Evolutionary conservation across 1,284 basidiomycete species (phyloP).

Genomic region (Sporisorium iseilematis-ciliati): DNA sequence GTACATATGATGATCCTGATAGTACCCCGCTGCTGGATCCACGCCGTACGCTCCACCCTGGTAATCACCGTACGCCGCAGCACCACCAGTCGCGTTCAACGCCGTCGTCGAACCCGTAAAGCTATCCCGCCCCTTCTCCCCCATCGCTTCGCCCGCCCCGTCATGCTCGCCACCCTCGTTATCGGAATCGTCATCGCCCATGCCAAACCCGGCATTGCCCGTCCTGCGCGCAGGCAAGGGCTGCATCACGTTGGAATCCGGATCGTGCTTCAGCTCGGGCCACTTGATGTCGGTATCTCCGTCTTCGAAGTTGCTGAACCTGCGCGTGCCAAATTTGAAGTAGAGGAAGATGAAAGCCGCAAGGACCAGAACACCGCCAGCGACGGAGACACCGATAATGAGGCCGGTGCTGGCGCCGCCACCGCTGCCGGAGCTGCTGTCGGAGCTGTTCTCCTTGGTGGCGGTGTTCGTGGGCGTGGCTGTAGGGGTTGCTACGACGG

Average conservation of each 20-base stretch:
- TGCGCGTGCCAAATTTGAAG: constrained; percentile 61
- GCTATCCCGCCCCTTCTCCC: constrained; percentile 48
- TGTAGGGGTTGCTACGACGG: constrained; percentile 25
- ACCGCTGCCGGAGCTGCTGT: constrained; percentile 14
- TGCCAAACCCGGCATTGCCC: constrained; percentile 67
- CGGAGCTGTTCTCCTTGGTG: constrained; percentile 6
- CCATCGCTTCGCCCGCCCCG: constrained; percentile 2
- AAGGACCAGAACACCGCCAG: constrained; percentile 62
- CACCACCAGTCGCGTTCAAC: constrained; percentile 24
- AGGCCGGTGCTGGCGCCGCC: constrained; percentile 49
- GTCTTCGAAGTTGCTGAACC: constrained; percentile 54
- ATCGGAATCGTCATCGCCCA: constrained; percentile 66
- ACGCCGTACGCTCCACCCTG: constrained; percentile 30
- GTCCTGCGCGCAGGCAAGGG: constrained; percentile 65
- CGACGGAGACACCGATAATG: constrained; percentile 65
- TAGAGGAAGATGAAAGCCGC: constrained; percentile 59
- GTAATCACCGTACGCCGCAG: constrained; percentile 33
- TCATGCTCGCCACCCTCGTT: constrained; percentile 42
- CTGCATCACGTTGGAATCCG: constrained; percentile 58
- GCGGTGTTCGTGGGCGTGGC: constrained; percentile 14
- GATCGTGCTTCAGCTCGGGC: constrained; percentile 67
- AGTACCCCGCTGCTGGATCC: constrained; percentile 28
- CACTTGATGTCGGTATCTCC: constrained; percentile 66
- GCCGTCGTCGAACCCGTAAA: constrained; percentile 49
- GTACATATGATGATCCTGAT: constrained; percentile 35